Percentiles rank a stretch among this genome's conserved stretches.
Conservation (phyloP, 345 rosid species). For the Salix suchowensis region DNA sequence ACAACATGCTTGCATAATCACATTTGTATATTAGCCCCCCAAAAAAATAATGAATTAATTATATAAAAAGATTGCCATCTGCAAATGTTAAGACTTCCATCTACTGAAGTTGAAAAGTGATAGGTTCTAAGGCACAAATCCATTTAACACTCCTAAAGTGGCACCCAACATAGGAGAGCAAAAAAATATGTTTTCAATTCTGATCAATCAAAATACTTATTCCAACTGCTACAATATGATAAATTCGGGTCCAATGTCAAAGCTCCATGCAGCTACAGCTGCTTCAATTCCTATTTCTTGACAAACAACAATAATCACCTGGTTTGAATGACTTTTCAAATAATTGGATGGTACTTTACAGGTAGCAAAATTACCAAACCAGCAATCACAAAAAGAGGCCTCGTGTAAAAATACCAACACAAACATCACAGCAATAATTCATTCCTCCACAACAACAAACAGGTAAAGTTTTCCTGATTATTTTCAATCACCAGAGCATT, state of each 20-base stretch:
- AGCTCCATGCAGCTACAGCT: neutral
- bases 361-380: neutral
- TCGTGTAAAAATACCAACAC: neutral
- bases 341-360: neutral
- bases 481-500: neutral
- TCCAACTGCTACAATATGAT: neutral
- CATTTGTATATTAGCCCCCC: neutral
- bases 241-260: neutral
- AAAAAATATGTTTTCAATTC: too few relatives aligned
- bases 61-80: neutral
- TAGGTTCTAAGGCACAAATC: neutral
- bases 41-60: neutral
- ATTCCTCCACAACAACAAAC: neutral
- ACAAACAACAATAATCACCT: neutral
- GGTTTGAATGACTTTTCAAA: neutral
- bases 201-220: neutral
- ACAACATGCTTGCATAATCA: neutral
- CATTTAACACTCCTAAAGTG: neutral
- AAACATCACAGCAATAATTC: neutral
- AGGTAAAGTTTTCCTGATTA: neutral
- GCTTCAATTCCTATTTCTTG: neutral
- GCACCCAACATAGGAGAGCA: neutral
- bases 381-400: neutral
- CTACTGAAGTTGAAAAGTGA: neutral
- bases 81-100: neutral